Conservation (phyloP, 1,284 basidiomycete genomes). For the Pseudozyma pruni region DNA sequence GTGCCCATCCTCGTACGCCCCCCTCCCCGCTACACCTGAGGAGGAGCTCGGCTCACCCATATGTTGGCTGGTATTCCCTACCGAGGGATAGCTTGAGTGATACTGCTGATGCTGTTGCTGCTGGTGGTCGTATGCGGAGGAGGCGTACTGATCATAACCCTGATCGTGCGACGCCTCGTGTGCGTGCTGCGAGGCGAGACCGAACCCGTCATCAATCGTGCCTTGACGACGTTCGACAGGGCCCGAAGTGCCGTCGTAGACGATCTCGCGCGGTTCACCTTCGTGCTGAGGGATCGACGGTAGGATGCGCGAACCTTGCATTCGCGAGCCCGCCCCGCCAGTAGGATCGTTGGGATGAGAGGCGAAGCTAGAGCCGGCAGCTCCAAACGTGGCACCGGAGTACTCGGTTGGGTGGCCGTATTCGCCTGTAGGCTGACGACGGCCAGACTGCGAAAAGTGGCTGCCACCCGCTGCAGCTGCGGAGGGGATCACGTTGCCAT, state of each 20-base stretch:
- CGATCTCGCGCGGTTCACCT: slow-evolving; percentile 25
- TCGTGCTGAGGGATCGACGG: slow-evolving; percentile 32
- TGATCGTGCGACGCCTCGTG: slow-evolving; percentile 19
- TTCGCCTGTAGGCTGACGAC: slow-evolving; percentile 41
- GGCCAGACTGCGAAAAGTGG: slow-evolving; percentile 19
- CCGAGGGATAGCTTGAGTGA: slow-evolving; percentile 15
- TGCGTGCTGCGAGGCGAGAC: slow-evolving; percentile 26
- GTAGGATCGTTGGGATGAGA: slow-evolving; percentile 7
- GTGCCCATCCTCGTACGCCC: slow-evolving; percentile 2
- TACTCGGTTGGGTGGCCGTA: slow-evolving; percentile 51
- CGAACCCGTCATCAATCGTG: slow-evolving; percentile 55
- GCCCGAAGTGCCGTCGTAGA: slow-evolving; percentile 14
- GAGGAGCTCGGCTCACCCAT: slow-evolving; percentile 9
- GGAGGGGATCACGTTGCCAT: slow-evolving; percentile 25
- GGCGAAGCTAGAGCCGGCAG: slow-evolving; percentile 14
- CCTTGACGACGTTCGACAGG: slow-evolving; percentile 25
- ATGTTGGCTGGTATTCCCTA: slow-evolving; percentile 10
- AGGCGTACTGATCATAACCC: slow-evolving; percentile 37
- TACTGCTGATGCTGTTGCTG: slow-evolving; percentile 21
- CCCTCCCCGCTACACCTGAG: no score
- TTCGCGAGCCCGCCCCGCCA: slow-evolving; percentile 9
- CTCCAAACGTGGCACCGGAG: slow-evolving; percentile 45
- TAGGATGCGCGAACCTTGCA: slow-evolving; percentile 22
- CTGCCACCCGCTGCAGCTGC: slow-evolving; percentile 16
- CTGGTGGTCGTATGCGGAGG: slow-evolving; percentile 36